Evolutionary conservation across 2,329 filamentous ascomycete species (phyloP).

Genomic region (Pseudovirgaria hyperparasitica): DNA sequence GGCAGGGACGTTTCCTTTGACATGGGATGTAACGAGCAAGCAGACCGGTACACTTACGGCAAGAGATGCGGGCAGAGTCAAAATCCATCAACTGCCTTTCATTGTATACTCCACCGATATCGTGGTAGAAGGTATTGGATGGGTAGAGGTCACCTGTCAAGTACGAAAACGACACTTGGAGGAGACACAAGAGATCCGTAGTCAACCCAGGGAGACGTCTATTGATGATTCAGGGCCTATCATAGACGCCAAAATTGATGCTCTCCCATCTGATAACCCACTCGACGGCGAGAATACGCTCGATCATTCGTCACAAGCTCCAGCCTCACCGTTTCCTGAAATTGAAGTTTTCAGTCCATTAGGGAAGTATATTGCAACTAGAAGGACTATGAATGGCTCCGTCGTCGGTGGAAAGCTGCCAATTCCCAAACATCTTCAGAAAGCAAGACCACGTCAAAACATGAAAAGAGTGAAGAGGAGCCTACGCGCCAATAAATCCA

Average conservation of each 20-base stretch:
- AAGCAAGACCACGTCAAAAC: constrained; percentile 49
- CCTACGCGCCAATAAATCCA: too few species aligned
- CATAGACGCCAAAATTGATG: constrained; percentile 2
- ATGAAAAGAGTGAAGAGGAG: constrained; percentile 44
- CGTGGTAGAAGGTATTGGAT: constrained; percentile 82
- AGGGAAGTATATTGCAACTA: constrained; percentile 61
- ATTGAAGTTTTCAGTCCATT: constrained; percentile 79
- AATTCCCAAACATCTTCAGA: constrained; percentile 35
- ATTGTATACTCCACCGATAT: constrained; percentile 70
- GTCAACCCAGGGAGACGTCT: constrained; percentile 4
- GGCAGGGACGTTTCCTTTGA: constrained; percentile 63
- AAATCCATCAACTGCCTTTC: constrained; percentile 62
- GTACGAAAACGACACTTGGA: constrained; percentile 38
- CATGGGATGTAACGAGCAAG: constrained; percentile 70
- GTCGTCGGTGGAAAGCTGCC: constrained; percentile 43
- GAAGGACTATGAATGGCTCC: constrained; percentile 62
- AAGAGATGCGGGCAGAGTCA: constrained; percentile 48
- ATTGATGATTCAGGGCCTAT: constrained; percentile 6
- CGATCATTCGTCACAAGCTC: background rate
- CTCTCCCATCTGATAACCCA: constrained; percentile 5
- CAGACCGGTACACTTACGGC: constrained; percentile 62
- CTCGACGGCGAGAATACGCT: constrained; percentile 8
- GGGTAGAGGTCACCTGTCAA: constrained; percentile 80
- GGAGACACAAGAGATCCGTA: constrained; percentile 6
- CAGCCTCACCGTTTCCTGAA: constrained; percentile 42